Evolutionary conservation across 139 green algal species (phyloP).

Genomic region (Chlorella ohadii): DNA sequence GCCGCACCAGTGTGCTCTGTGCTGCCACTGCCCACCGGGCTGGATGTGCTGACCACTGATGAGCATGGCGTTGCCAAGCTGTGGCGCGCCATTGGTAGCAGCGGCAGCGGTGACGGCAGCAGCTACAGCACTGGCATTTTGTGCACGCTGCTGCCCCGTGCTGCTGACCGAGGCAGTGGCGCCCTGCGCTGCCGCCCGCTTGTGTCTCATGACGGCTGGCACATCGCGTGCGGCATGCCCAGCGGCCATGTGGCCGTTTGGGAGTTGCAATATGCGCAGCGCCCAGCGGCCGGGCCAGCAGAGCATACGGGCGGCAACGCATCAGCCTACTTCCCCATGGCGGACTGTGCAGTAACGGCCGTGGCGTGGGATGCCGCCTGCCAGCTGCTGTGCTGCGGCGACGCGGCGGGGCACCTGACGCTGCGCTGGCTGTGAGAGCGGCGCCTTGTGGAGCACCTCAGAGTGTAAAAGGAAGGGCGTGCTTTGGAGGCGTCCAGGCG

Average conservation of each 20-base stretch:
- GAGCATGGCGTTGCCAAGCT: background rate
- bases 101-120: background rate
- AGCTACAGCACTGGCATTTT: background rate
- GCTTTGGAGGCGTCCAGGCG: too few relatives aligned
- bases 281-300: too few relatives aligned
- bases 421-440: background rate
- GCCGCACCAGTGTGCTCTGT: background rate
- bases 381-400: background rate
- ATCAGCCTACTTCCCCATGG: background rate
- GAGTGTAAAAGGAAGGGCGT: too few relatives aligned
- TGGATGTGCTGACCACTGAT: constrained; percentile 4
- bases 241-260: constrained; percentile 3
- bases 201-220: background rate
- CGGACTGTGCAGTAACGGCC: background rate
- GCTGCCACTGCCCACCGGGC: background rate
- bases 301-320: background rate
- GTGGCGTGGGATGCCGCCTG: background rate
- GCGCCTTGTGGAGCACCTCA: too few relatives aligned
- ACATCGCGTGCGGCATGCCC: background rate
- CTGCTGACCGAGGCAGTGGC: background rate
- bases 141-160: constrained; percentile 11
- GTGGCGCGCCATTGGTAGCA: background rate
- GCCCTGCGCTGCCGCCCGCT: background rate
- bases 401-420: background rate
- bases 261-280: background rate